Base-by-base conservation (phyloP, 345 rosid genomes). In the Pistacia vera region DNA sequence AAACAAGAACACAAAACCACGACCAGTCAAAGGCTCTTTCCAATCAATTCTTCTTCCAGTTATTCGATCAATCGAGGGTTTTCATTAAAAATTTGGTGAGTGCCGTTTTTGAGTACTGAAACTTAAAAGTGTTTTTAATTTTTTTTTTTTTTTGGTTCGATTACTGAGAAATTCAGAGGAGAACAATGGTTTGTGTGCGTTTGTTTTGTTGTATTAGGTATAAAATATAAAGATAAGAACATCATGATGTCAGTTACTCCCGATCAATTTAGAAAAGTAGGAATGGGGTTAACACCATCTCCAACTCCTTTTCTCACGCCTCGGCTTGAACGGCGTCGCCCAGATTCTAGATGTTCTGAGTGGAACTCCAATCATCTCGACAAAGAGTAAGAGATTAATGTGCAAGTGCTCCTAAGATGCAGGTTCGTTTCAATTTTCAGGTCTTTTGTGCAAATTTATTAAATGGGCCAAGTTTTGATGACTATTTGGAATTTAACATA, bases 241-340 rank as follows among this genome's bases (percentile, higher is more conserved):
- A 73, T 67, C 70, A 81, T 76, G 81, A 85, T 88, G 93, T 90
- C 94, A 49, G 80, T 87, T 63, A 93, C 98, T 8, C 96, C 98
- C 0, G 96, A 95, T 64, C 88, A 84, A 11, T 80, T 68, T 49
- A 85, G 90, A 66, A 92, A 89, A 81, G 87, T 71, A 11, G 94
- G 90, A 59, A 10, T 88, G 28, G 99, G 98, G 35, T 74, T 93
- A 66, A 78, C 76, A 4, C 87, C 99, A 13, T 91, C 98, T 75
- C 99, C 99, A 5, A 58, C 85, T 20, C 99, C 98, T 30, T 95
- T 95, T 76, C 78, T 90, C 72, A 93, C 98, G 46, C 98, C 98
- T 17, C 90, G 99, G 0, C 96, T 87, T 1, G 98, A 95, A 82
- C 80, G 93, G 75, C 92, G 96, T 59, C 90, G 98, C 28, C 75